Percentiles rank a stretch among this genome's conserved stretches.
Conservation (phyloP, 108 stramenopile genomes). For the Discostella stelligeroides region DNA sequence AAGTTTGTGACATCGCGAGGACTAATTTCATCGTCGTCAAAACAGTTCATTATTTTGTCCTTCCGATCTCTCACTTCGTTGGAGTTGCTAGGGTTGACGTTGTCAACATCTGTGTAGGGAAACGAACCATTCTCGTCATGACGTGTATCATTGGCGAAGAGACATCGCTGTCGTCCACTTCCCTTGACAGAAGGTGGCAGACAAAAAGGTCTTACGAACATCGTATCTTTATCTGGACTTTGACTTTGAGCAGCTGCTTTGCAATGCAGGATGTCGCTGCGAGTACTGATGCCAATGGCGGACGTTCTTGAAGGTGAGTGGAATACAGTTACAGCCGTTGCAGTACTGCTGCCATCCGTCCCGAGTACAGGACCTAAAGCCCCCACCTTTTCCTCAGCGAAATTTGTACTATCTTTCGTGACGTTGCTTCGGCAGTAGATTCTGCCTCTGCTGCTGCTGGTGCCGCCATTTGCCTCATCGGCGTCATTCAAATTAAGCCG, state of each 20-base stretch:
- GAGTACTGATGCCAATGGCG: too few relatives aligned
- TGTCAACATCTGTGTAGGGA: too few relatives aligned
- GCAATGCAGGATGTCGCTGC: neutral
- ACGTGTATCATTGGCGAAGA: neutral
- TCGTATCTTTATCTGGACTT: neutral
- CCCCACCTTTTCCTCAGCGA: too few relatives aligned
- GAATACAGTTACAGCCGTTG: too few relatives aligned
- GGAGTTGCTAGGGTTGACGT: neutral
- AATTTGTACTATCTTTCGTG: neutral
- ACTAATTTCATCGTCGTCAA: constrained; percentile 33
- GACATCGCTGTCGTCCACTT: neutral
- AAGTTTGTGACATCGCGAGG: constrained; percentile 38
- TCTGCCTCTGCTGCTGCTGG: neutral
- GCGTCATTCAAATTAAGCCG: constrained; percentile 19
- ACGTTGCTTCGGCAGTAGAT: neutral
- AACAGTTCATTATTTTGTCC: neutral
- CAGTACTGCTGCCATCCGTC: too few relatives aligned
- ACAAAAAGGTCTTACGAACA: neutral
- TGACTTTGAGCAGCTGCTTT: too few relatives aligned
- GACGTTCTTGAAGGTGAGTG: too few relatives aligned
- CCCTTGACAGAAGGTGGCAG: constrained; percentile 9
- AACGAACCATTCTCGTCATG: constrained; percentile 6
- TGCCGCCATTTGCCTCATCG: neutral
- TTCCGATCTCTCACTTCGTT: neutral
- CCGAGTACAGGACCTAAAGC: too few relatives aligned